phyloP scores from a whole-genome alignment of 257 asterid genomes.

The Solanum peruvianum region DNA sequence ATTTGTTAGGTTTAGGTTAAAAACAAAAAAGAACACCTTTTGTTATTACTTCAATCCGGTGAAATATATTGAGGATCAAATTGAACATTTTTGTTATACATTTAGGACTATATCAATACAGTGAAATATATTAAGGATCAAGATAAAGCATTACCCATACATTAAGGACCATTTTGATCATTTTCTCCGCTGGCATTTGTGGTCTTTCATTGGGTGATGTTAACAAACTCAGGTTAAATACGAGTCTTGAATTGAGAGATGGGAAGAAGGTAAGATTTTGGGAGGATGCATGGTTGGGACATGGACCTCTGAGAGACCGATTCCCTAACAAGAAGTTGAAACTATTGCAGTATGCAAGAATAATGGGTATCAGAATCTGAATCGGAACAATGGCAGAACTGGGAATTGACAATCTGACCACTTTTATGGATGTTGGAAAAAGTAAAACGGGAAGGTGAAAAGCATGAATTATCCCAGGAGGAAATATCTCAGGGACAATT shows the following conservation, averaged over 20 bases:
- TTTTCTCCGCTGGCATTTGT: not conserved
- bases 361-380: not conserved
- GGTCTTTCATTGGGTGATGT: not conserved
- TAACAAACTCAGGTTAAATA: not conserved
- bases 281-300: not conserved
- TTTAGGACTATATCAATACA: not conserved
- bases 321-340: not conserved
- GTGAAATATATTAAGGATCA: not conserved
- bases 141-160: not conserved
- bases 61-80: not conserved
- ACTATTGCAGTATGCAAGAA: not conserved
- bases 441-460: not conserved
- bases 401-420: not conserved
- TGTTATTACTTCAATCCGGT: not conserved
- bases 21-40: not conserved
- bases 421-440: not conserved
- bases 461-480: not conserved
- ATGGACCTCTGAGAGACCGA: not conserved
- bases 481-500: not conserved
- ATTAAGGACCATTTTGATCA: not conserved
- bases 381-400: not conserved
- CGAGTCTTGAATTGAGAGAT: not conserved
- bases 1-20: not conserved
- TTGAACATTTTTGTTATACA: not conserved
- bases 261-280: not conserved